Conservation (phyloP, 371 early-diverging fungal genomes). For the Mortierella sp. region DNA sequence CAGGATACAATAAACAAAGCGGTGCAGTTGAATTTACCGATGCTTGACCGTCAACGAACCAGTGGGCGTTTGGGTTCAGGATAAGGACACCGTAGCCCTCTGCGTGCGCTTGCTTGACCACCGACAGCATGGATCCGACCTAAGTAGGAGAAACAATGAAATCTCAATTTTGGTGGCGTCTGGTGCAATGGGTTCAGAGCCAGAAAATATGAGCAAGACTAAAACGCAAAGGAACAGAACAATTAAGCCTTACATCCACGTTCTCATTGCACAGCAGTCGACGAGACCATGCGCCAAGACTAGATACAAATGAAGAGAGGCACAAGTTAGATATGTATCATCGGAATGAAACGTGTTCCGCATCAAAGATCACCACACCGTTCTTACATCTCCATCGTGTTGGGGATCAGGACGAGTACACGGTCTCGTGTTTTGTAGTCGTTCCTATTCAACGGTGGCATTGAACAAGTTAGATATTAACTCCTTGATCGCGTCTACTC, state of each 20-base stretch:
- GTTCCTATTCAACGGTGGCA: background rate
- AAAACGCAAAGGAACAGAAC: too few species aligned
- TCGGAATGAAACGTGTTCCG: background rate
- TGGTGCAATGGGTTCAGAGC: background rate
- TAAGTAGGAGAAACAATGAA: background rate
- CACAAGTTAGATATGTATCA: background rate
- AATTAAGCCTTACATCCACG: conserved; percentile 23
- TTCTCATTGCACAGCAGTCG: conserved; percentile 31
- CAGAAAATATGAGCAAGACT: background rate
- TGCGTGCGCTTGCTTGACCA: conserved; percentile 23
- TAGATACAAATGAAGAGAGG: background rate
- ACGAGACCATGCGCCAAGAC: conserved; percentile 45
- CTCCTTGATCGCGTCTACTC: background rate
- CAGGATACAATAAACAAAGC: too few species aligned
- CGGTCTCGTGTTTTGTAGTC: conserved; percentile 29
- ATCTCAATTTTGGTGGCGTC: background rate
- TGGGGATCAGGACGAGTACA: conserved; percentile 32
- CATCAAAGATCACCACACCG: background rate
- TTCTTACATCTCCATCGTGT: conserved; percentile 36
- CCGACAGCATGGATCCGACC: conserved; percentile 29
- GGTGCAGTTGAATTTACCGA: conserved; percentile 11
- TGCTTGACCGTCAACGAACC: conserved; percentile 31
- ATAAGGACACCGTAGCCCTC: conserved; percentile 36
- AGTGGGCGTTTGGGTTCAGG: conserved; percentile 48
- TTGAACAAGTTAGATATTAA: background rate